Base-by-base conservation (phyloP, 2,329 filamentous ascomycete species). In the Penicillium corylophilum region DNA sequence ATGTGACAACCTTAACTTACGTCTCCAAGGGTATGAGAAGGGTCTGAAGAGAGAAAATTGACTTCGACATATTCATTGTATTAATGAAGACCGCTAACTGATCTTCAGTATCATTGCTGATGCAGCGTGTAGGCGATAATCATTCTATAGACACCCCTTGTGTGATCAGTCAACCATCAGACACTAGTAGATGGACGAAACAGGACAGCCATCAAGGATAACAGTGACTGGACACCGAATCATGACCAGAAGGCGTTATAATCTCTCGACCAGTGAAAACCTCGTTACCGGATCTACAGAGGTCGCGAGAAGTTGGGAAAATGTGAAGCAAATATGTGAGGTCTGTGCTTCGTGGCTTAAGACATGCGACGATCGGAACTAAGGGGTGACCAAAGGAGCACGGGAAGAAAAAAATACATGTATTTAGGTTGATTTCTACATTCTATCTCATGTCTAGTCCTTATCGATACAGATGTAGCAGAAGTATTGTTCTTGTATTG, bases 281-380 rank as follows among this genome's bases (percentile, higher is more conserved):
- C 23, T 12, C 28, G 20, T 8, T 5, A 15, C 23, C n/a, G n/a
- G 33, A 18, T 39, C 23, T 18, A 6, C 18, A 28, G 46, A 31
- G 18, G 22, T 1, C 13, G 40, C 40, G 16, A 49, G 9, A 43
- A 36, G 6, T 44, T 31, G 46, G 40, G 26, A 35, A 45, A 48
- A 43, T 26, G 44, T 22, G 18, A 42, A 46, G 26, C 38, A 26
- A 36, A 53, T 48, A 50, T 53, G 41, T 35, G 47, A 22, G 53
- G 53, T 53, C 53, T 42, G 53, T 55, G 53, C 53, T 48, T 48
- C 22, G 39, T 31, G 28, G 46, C 26, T 39, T 48, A 33, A 50
- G 53, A 55, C 45, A 45, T 35, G 48, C 48, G 45, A 43, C 13
- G 29, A 55, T 52, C 45, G 48, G 53, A 47, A 44, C 42, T 48